Evolutionary conservation across 2,329 filamentous ascomycete species (phyloP), one percentile per base, ranked within the genome.

Genomic region (Camptophora hylomeconis): DNA sequence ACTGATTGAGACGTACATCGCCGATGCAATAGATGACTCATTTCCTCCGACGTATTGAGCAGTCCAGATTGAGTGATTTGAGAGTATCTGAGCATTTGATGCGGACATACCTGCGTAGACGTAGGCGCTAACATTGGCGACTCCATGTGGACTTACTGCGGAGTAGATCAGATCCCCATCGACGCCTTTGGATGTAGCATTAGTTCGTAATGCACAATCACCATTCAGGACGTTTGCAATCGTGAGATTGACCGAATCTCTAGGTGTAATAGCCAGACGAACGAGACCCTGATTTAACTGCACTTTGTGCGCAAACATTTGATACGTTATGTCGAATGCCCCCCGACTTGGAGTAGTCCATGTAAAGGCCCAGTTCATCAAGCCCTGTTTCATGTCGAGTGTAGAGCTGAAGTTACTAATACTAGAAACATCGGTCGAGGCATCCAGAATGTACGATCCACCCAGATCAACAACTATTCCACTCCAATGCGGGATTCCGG

Each of bases 201-300:
- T 62, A 0, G 74, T 70, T 9, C 76, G 63, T 6, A 76, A 68
- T n/a, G 78, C 76, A 41, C 70, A 68, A 38, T 68, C 65, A 1
- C 78, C 78, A 40, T 82, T 73, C 4, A 82, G 46, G 0, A 80
- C 56, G 48, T 82, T 79, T 8, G 70, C 71, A 3, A 81, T 59
- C 0, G 65, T 71, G 3, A 65, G 68, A 30, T 71, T 61, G 3
- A 58, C 45, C 42, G 72, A 61, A 5, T 46, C 48, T 1, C 61
- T 61, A 2, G 76, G 52, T 2, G 63, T 68, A 11, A 81, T 62
- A 14, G 66, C 63, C 37, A 79, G 48, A 34, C 68, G 64, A 3
- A 80, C 65, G 12, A 68, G 63, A 2, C 67, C 73, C 33, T 71
- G 64, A 37, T 73, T 77, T 41, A 75, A 57, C 30, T 68, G 52